Conservation (phyloP, 768 basidiomycete genomes). For the Xerocomus brunneocitrinus region DNA sequence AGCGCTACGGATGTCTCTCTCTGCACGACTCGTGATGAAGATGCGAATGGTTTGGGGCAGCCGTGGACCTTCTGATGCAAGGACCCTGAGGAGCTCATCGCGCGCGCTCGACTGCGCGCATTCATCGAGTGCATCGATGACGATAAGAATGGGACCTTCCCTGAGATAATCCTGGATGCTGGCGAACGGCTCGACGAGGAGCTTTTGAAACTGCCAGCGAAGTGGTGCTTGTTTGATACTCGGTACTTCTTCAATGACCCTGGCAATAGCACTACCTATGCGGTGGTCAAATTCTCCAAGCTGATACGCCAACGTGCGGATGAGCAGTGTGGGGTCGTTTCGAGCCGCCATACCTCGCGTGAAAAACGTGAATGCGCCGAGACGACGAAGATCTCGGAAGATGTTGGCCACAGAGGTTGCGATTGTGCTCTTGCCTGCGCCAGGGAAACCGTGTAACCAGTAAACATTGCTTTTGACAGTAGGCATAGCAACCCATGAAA, state of each 20-base stretch:
- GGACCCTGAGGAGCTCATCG: constrained; percentile 26
- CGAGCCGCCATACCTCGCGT: constrained; percentile 27
- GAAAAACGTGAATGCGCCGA: constrained; percentile 37
- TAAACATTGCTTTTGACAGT: constrained; percentile 19
- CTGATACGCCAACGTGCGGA: constrained; percentile 35
- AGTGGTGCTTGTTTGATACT: constrained; percentile 28
- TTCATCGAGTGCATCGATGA: constrained; percentile 37
- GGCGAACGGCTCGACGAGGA: constrained; percentile 31
- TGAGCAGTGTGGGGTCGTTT: constrained; percentile 27
- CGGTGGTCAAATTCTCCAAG: constrained; percentile 31
- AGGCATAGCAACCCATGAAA: constrained; percentile 24
- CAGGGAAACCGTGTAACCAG: constrained; percentile 35
- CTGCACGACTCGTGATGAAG: constrained; percentile 32
- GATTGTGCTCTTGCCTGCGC: constrained; percentile 35
- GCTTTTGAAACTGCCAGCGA: constrained; percentile 31
- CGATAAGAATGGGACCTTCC: constrained; percentile 27
- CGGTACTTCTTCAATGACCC: constrained; percentile 23
- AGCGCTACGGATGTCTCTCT: constrained; percentile 22
- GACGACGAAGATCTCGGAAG: constrained; percentile 29
- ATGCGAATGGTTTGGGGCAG: constrained; percentile 26
- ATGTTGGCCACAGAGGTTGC: constrained; percentile 34
- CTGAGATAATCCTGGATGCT: constrained; percentile 11
- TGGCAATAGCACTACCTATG: constrained; percentile 23
- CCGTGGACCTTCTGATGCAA: constrained; percentile 20
- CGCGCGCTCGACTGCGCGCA: constrained; percentile 23